These are phyloP conservation scores for Udeniomyces megalosporus DNA, from an alignment of 768 basidiomycete genomes.

Conservation along the genomic window DNA sequence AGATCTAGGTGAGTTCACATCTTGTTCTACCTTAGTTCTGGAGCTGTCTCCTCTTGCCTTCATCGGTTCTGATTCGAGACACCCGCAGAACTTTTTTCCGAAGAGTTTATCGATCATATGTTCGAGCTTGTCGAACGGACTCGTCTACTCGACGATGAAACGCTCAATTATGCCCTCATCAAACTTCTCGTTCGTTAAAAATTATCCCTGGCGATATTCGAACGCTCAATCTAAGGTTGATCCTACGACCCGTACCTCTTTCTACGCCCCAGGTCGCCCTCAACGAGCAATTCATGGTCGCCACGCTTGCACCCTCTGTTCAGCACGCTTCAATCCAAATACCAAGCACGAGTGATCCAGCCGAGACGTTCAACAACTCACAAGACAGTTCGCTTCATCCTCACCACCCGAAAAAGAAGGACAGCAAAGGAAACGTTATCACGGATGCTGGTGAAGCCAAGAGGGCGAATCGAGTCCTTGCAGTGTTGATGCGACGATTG, in stretches of 20 bases:
- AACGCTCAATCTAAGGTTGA: too few relatives aligned
- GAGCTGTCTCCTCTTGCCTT: too few relatives aligned
- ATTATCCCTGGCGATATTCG: too few relatives aligned
- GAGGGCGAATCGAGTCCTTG: slow-evolving; percentile 55
- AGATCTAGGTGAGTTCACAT: slow-evolving; percentile 52
- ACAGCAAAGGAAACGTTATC: slow-evolving; percentile 21
- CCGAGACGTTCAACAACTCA: not conserved
- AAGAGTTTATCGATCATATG: slow-evolving; percentile 68
- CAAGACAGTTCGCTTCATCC: not conserved
- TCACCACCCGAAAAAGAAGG: not conserved
- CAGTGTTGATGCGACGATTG: slow-evolving; percentile 65
- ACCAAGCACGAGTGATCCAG: not conserved
- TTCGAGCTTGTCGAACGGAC: slow-evolving; percentile 92
- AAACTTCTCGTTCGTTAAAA: slow-evolving; percentile 59
- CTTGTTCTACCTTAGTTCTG: not conserved
- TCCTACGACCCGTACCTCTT: not conserved
- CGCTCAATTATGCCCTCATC: slow-evolving; percentile 88
- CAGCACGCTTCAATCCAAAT: slow-evolving; percentile 4
- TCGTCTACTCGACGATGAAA: slow-evolving; percentile 68
- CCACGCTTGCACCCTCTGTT: slow-evolving; percentile 35
- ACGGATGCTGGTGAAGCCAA: slow-evolving; percentile 31
- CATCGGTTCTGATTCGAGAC: not conserved
- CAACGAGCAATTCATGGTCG: slow-evolving; percentile 98
- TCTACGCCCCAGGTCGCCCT: slow-evolving; percentile 52
- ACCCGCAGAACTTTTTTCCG: slow-evolving; percentile 53